Evolutionary conservation across 768 basidiomycete species (phyloP).

Genomic region (Rubroboletus pulcherrimus): DNA sequence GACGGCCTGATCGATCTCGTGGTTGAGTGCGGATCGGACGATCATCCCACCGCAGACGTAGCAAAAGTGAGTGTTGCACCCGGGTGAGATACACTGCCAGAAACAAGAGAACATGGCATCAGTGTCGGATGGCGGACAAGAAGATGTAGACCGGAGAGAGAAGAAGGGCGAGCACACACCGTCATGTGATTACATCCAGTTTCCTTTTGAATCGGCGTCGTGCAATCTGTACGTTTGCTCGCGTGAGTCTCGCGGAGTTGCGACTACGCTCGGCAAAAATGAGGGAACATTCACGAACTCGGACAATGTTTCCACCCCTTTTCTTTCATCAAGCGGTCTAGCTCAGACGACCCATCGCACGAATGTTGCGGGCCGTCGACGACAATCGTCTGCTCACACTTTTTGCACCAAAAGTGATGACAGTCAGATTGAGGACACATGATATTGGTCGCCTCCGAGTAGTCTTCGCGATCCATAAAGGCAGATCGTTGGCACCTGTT

Average conservation of each 20-base stretch:
- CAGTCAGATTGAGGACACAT: constrained; percentile 50
- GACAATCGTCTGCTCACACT: constrained; percentile 43
- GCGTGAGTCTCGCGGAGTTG: not conserved
- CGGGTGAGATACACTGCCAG: constrained; percentile 49
- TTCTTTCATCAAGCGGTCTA: constrained; percentile 46
- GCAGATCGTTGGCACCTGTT: constrained; percentile 46
- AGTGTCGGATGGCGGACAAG: not conserved
- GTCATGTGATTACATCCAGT: constrained; percentile 59
- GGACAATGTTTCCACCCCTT: constrained; percentile 67
- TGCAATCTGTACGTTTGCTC: constrained; percentile 33
- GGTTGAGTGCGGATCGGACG: constrained; percentile 34
- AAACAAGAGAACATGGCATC: not conserved
- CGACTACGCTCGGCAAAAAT: not conserved
- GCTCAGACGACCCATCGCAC: constrained; percentile 56
- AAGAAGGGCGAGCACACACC: constrained; percentile 25
- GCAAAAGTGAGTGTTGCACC: constrained; percentile 61
- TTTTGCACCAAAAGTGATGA: constrained; percentile 56
- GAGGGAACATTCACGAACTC: constrained; percentile 31
- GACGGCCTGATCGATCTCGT: constrained; percentile 30
- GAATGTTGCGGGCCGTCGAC: constrained; percentile 44
- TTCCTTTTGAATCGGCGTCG: constrained; percentile 49
- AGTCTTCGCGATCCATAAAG: constrained; percentile 49
- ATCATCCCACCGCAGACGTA: constrained; percentile 49
- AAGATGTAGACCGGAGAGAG: not conserved
- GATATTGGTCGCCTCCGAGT: constrained; percentile 37